Percentiles rank a stretch among this genome's conserved stretches.
Evolutionary conservation across 257 asterid genomes (phyloP).

Genomic region (Solanum okadae): DNA sequence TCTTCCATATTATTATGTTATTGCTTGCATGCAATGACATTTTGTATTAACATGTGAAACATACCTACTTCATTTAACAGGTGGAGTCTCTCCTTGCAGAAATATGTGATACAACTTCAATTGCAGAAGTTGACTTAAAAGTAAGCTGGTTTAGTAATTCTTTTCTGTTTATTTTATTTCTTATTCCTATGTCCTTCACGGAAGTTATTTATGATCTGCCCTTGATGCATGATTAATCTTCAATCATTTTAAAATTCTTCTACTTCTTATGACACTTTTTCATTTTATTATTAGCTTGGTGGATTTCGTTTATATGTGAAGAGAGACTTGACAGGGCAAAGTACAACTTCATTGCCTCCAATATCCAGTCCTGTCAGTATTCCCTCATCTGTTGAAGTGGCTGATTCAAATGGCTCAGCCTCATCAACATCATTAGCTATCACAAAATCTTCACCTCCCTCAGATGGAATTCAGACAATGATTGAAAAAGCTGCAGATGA

Average conservation of each 20-base stretch:
- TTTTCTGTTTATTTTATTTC: not conserved
- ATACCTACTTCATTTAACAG: conserved; percentile 32
- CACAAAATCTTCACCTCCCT: conserved; percentile 26
- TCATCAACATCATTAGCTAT: conserved; percentile 58
- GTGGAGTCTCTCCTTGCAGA: conserved; percentile 62
- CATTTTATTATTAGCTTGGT: conserved; percentile 37
- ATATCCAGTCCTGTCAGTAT: conserved; percentile 37
- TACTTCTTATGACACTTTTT: not conserved
- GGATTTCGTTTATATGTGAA: conserved; percentile 59
- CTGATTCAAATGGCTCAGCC: conserved; percentile 61
- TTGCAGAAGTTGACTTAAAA: conserved; percentile 78
- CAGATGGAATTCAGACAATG: conserved; percentile 30
- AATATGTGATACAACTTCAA: conserved; percentile 75
- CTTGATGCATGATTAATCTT: not conserved
- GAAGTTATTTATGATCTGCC: not conserved
- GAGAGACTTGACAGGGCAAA: conserved; percentile 40
- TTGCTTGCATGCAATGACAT: not conserved
- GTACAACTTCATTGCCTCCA: conserved; percentile 36
- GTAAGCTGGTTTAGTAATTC: conserved; percentile 24
- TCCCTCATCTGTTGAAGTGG: conserved; percentile 24
- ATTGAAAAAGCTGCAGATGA: conserved; percentile 63
- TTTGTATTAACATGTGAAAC: not conserved
- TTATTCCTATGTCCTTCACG: not conserved
- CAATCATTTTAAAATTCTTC: not conserved
- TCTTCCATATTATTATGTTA: not conserved